phyloP scores from a whole-genome alignment of 2,329 filamentous ascomycete genomes.

The Lojkania enalia region DNA sequence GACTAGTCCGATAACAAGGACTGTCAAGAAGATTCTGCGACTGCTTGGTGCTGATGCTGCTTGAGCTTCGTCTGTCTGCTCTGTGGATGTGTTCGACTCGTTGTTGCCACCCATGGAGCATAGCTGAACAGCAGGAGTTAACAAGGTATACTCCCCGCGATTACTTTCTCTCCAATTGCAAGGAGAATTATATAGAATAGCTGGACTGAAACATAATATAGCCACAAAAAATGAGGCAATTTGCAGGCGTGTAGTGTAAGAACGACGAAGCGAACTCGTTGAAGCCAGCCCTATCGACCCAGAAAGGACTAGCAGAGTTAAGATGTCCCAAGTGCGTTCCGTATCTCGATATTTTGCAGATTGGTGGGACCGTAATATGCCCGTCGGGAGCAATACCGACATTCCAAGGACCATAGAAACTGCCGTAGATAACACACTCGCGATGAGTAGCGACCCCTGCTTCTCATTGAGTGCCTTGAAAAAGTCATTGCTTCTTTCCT shows the following conservation, averaged over 20 bases:
- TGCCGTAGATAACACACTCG: constrained; percentile 12
- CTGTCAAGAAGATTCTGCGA: no score
- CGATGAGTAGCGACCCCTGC: constrained; percentile 5
- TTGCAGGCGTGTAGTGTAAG: constrained; percentile 14
- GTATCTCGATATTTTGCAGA: background rate
- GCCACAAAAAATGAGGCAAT: background rate
- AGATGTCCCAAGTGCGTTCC: background rate
- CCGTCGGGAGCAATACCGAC: constrained; percentile 15
- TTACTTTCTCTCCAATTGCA: no score
- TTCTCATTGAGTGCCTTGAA: background rate
- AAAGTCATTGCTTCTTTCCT: background rate
- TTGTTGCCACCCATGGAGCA: constrained; percentile 5
- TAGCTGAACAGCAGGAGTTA: background rate
- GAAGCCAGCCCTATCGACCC: constrained; percentile 10
- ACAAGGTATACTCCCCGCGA: background rate
- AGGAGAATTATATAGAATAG: no score
- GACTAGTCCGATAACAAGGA: no score
- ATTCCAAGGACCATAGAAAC: constrained; percentile 12
- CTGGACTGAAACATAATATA: no score
- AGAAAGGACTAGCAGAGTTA: constrained; percentile 7
- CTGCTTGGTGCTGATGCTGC: no score
- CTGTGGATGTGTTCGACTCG: background rate
- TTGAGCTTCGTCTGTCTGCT: no score
- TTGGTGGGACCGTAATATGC: constrained; percentile 1
- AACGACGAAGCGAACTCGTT: constrained; percentile 10